These are phyloP conservation scores for Aspergillus bridgeri DNA, from an alignment of 495 filamentous ascomycete species.

Conservation along the genomic window DNA sequence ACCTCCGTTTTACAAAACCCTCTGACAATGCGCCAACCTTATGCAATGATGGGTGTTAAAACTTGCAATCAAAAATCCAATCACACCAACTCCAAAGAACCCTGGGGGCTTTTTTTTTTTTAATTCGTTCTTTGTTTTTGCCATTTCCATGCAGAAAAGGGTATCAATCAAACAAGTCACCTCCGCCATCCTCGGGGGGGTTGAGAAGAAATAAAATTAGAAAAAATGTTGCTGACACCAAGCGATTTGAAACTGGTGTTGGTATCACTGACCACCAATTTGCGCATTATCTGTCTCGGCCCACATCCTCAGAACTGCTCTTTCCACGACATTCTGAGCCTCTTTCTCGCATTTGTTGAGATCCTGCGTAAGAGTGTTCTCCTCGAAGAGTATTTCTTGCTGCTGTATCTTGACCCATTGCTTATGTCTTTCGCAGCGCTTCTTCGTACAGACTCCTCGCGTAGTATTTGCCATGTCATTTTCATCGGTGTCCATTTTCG, in stretches of 20 bases:
- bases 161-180: slow-evolving; percentile 27
- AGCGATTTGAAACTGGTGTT: neutral
- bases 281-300: slow-evolving; percentile 34
- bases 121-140: neutral
- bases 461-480: slow-evolving; percentile 31
- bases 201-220: neutral
- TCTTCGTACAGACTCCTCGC: slow-evolving; percentile 50
- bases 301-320: slow-evolving; percentile 46
- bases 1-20: neutral
- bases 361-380: slow-evolving; percentile 37
- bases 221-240: neutral
- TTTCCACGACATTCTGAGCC: slow-evolving; percentile 43
- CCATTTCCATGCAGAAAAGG: slow-evolving; percentile 20
- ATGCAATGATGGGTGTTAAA: slow-evolving; percentile 4
- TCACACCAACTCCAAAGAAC: slow-evolving; percentile 31
- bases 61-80: slow-evolving; percentile 8
- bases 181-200: neutral
- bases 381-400: slow-evolving; percentile 48
- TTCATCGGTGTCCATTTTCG: slow-evolving; percentile 31
- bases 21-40: slow-evolving; percentile 6
- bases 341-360: slow-evolving; percentile 43
- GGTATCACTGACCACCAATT: slow-evolving; percentile 13
- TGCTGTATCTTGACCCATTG: slow-evolving; percentile 52
- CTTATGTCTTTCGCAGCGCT: slow-evolving; percentile 51
- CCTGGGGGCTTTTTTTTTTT: slow-evolving; percentile 8